A percentile compares a stretch with the other conserved stretches of the same genome.
phyloP scores from a whole-genome alignment of 768 basidiomycete species.

The Pleurotus pulmonarius region DNA sequence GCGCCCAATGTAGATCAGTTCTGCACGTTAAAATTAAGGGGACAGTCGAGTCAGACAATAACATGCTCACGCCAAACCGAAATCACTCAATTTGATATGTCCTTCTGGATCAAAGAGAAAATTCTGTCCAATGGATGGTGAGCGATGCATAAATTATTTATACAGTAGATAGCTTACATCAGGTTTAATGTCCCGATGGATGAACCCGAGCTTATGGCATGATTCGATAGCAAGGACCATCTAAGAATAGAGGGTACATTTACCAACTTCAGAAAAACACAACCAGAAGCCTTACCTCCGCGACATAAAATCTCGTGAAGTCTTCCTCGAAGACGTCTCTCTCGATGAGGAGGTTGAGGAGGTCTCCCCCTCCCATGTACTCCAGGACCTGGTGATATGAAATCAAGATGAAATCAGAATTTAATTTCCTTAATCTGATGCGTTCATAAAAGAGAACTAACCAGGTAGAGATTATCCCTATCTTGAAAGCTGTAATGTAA shows the following conservation, averaged over 20 bases:
- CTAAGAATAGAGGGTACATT: slow-evolving; percentile 33
- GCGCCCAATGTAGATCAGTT: slow-evolving; percentile 94
- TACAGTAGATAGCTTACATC: slow-evolving; percentile 53
- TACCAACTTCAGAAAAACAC: slow-evolving; percentile 11
- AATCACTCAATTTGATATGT: slow-evolving; percentile 93
- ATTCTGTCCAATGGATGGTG: slow-evolving; percentile 50
- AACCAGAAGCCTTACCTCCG: slow-evolving; percentile 61
- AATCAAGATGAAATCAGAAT: slow-evolving; percentile 53
- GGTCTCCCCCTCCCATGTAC: slow-evolving; percentile 95
- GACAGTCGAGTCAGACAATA: slow-evolving; percentile 13
- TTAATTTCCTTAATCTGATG: slow-evolving; percentile 24
- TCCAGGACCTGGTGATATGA: slow-evolving; percentile 76
- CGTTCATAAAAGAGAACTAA: slow-evolving; percentile 34
- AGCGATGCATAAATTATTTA: slow-evolving; percentile 13
- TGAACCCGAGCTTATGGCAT: slow-evolving; percentile 93
- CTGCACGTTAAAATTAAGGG: slow-evolving; percentile 31
- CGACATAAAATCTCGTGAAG: slow-evolving; percentile 90
- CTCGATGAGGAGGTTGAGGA: slow-evolving; percentile 93
- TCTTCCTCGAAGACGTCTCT: slow-evolving; percentile 87
- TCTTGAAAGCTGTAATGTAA: slow-evolving; percentile 95
- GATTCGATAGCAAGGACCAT: slow-evolving; percentile 94
- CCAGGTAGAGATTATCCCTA: slow-evolving; percentile 91
- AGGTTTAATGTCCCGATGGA: slow-evolving; percentile 97
- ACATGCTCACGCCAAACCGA: slow-evolving; percentile 84
- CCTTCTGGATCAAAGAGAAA: slow-evolving; percentile 93